These are phyloP conservation scores for Gossypium turneri DNA, from an alignment of 345 rosid genomes.

Conservation along the genomic window DNA sequence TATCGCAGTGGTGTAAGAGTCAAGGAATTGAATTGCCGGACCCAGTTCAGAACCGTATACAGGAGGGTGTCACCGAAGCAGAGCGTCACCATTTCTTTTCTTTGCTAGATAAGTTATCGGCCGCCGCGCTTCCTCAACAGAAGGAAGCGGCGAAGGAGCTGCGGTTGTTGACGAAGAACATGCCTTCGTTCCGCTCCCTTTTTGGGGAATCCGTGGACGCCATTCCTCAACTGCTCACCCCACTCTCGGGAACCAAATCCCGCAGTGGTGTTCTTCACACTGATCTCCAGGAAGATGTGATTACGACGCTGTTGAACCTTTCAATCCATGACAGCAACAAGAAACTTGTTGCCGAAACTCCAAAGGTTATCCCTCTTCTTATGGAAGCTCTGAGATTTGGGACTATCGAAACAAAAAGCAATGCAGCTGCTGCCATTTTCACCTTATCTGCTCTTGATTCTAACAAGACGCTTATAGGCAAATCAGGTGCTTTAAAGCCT, in stretches of 20 bases:
- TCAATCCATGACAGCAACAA: constrained; percentile 92
- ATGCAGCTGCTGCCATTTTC: constrained; percentile 91
- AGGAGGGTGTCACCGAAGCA: constrained; percentile 49
- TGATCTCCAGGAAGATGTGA: constrained; percentile 82
- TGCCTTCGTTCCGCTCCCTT: constrained; percentile 69
- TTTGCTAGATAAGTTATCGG: constrained; percentile 59
- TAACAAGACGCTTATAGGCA: constrained; percentile 75
- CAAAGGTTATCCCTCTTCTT: constrained; percentile 67
- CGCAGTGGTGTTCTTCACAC: constrained; percentile 35
- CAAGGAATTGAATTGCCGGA: constrained; percentile 50
- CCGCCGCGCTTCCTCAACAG: constrained; percentile 42
- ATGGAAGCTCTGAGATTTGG: constrained; percentile 68
- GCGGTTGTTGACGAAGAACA: constrained; percentile 58
- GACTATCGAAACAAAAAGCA: constrained; percentile 66
- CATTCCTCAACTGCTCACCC: constrained; percentile 58
- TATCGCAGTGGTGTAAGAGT: constrained; percentile 62
- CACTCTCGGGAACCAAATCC: constrained; percentile 41
- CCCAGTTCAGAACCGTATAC: constrained; percentile 32
- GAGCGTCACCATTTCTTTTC: constrained; percentile 57
- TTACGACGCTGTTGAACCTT: constrained; percentile 80
- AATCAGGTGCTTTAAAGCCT: constrained; percentile 67
- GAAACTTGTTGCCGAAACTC: constrained; percentile 79
- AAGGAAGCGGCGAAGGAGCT: constrained; percentile 81
- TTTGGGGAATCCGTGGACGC: constrained; percentile 61
- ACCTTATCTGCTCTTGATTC: constrained; percentile 87